Evolutionary conservation across 1,284 basidiomycete species (phyloP).

Genomic region (Cryptococcus maquisensis): DNA sequence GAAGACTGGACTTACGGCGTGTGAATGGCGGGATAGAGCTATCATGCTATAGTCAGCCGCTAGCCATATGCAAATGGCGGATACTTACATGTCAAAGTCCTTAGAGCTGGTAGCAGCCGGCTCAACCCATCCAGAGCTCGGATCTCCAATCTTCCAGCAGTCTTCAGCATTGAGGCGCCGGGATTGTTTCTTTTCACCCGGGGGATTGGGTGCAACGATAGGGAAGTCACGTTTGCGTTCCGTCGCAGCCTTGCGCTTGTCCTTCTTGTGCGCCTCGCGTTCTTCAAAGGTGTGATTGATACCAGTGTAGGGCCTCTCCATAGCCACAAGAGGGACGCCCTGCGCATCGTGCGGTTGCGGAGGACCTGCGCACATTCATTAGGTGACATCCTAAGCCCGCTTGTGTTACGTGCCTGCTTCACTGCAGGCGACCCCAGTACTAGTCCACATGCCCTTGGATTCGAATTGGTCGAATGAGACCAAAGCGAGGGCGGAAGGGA

Average conservation of each 20-base stretch:
- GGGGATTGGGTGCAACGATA: neutral
- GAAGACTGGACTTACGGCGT: slow-evolving; percentile 19
- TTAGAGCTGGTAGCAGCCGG: slow-evolving; percentile 21
- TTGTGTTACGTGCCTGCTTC: too few species aligned
- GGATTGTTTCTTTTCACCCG: neutral
- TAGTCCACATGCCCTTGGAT: too few species aligned
- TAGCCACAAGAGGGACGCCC: neutral
- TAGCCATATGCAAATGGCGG: neutral
- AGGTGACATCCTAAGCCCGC: too few species aligned
- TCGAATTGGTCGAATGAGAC: too few species aligned
- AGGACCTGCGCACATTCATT: neutral
- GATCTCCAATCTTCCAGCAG: slow-evolving; percentile 32
- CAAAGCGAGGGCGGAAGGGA: too few species aligned
- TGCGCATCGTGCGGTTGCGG: neutral
- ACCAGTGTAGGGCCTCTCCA: slow-evolving; percentile 7
- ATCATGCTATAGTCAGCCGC: neutral
- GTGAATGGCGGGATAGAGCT: slow-evolving; percentile 32
- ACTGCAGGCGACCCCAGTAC: too few species aligned
- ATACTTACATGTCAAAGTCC: slow-evolving; percentile 21
- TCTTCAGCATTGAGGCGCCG: slow-evolving; percentile 14
- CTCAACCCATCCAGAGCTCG: slow-evolving; percentile 23
- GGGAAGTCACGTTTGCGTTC: neutral
- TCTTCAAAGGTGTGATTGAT: slow-evolving; percentile 5
- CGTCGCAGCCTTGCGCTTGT: slow-evolving; percentile 1
- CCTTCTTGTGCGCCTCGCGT: slow-evolving; percentile 1